Conservation (phyloP, 768 basidiomycete genomes). For the Serpula lacrymans region DNA sequence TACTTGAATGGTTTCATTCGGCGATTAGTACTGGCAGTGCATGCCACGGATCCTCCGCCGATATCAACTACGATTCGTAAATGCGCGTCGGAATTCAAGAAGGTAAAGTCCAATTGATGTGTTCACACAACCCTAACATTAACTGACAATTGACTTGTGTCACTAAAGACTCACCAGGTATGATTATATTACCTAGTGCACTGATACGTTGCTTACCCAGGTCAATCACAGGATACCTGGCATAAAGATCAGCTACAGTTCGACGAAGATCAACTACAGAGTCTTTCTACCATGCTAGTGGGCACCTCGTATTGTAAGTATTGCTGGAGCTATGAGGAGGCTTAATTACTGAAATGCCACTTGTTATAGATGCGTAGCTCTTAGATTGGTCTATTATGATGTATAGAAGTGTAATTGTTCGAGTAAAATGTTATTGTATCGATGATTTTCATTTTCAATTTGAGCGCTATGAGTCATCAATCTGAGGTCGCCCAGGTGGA, state of each 20-base stretch:
- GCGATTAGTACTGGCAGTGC: constrained; percentile 61
- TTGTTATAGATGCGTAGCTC: no score
- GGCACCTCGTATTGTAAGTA: constrained; percentile 87
- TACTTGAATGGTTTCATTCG: constrained; percentile 5
- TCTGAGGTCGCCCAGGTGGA: no score
- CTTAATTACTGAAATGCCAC: no score
- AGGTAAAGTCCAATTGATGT: constrained; percentile 57
- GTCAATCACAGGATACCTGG: constrained; percentile 72
- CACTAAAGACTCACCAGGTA: constrained; percentile 60
- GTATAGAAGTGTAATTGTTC: no score
- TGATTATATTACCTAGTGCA: constrained; percentile 8
- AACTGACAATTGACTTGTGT: constrained; percentile 4
- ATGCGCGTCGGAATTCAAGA: constrained; percentile 83
- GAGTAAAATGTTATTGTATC: no score
- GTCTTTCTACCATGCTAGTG: constrained; percentile 82
- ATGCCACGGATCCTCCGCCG: constrained; percentile 83
- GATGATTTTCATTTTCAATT: no score
- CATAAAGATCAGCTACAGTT: constrained; percentile 85
- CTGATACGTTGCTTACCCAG: constrained; percentile 8
- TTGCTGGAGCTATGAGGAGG: no score
- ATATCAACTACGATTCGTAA: constrained; percentile 88
- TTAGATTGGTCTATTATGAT: no score
- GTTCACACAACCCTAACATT: constrained; percentile 6
- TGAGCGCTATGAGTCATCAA: no score
- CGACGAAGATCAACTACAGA: constrained; percentile 86